A percentile compares a stretch with the other conserved stretches of the same genome.
These are phyloP conservation scores for Crithidia fasciculata DNA, from an alignment of 208 protist species.

Conservation along the genomic window DNA sequence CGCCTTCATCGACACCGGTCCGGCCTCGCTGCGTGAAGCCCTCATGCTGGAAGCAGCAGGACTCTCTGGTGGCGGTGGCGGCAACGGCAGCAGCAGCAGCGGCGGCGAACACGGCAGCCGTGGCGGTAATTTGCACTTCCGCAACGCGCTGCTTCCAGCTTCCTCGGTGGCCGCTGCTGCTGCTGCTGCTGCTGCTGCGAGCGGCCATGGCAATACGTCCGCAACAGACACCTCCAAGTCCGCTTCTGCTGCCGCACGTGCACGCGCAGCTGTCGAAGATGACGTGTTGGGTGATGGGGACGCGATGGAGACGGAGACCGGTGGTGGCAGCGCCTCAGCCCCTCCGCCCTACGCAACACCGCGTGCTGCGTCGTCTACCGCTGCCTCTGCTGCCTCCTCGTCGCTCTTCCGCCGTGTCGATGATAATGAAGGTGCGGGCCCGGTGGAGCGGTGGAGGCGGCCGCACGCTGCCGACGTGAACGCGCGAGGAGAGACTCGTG, in stretches of 20 bases:
- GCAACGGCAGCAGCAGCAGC: neutral
- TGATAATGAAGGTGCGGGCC: constrained; percentile 5
- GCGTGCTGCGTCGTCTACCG: neutral
- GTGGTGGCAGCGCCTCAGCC: neutral
- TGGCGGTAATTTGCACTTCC: constrained; percentile 8
- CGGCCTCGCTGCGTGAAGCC: constrained; percentile 55
- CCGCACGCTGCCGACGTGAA: neutral
- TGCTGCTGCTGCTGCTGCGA: neutral
- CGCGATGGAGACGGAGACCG: neutral
- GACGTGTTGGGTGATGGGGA: constrained; percentile 32
- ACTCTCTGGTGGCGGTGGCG: neutral
- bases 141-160: constrained; percentile 22
- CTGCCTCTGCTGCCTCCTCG: neutral
- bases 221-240: neutral
- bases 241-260: too few species aligned
- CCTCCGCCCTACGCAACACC: constrained; percentile 14
- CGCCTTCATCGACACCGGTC: constrained; percentile 62
- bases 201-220: neutral
- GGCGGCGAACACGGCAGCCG: neutral
- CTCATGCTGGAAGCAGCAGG: constrained; percentile 44
- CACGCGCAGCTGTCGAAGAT: neutral
- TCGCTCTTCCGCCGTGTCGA: constrained; percentile 20
- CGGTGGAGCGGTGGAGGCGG: neutral
- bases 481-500: too few species aligned
- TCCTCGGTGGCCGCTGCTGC: neutral